These are phyloP conservation scores for Metarhizium brunneum DNA, from an alignment of 2,329 filamentous ascomycete species.

Conservation along the genomic window DNA sequence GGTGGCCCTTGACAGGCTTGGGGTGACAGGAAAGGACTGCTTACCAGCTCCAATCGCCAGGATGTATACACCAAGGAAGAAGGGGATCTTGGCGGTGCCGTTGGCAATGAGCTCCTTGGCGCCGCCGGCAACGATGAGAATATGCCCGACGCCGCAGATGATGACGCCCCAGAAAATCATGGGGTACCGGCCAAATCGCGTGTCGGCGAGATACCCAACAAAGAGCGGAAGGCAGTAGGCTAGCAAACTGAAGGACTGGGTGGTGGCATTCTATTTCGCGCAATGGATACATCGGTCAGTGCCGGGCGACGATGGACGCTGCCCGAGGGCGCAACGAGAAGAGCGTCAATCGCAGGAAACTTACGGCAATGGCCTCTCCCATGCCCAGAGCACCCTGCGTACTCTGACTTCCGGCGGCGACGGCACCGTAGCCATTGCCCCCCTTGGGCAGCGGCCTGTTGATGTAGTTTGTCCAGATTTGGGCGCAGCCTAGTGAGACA, in stretches of 20 bases:
- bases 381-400: constrained; percentile 51
- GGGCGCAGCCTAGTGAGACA: constrained; percentile 9
- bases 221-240: constrained; percentile 48
- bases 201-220: constrained; percentile 52
- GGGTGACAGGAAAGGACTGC: neutral
- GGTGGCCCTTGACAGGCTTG: neutral
- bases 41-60: constrained; percentile 50
- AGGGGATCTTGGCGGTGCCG: constrained; percentile 40
- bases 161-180: constrained; percentile 63
- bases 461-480: constrained; percentile 44
- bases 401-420: constrained; percentile 27
- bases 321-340: too few relatives aligned
- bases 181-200: constrained; percentile 59
- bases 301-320: constrained; percentile 13
- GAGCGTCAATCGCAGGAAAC: neutral
- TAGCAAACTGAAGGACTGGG: constrained; percentile 45
- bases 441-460: constrained; percentile 47
- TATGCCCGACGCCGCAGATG: constrained; percentile 57
- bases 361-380: constrained; percentile 26
- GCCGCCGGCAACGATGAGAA: constrained; percentile 57
- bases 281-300: constrained; percentile 31
- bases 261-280: constrained; percentile 17
- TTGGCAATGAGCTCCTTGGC: constrained; percentile 32
- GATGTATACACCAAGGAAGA: constrained; percentile 51
- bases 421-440: constrained; percentile 36